Conservation (phyloP, 768 basidiomycete species). For the Chalciporus sphaerocephalus region DNA sequence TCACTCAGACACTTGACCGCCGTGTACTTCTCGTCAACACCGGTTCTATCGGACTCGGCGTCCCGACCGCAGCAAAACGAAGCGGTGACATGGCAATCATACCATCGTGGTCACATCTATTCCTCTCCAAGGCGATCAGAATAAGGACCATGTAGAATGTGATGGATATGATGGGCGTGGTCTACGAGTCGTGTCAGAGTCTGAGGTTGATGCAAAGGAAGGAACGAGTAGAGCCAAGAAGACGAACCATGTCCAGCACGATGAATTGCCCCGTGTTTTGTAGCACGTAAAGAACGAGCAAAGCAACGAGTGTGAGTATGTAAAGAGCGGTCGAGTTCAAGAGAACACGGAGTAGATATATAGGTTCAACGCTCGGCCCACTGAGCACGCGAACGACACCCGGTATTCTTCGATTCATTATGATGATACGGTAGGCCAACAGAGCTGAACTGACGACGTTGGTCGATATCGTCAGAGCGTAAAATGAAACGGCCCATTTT, state of each 20-base stretch:
- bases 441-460: slow-evolving; percentile 22
- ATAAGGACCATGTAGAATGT: slow-evolving; percentile 16
- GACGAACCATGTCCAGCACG: slow-evolving; percentile 21
- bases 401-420: not conserved
- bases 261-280: slow-evolving; percentile 7
- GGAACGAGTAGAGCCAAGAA: not conserved
- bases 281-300: slow-evolving; percentile 11
- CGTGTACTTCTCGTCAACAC: not conserved
- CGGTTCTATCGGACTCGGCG: slow-evolving; percentile 5
- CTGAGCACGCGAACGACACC: slow-evolving; percentile 12
- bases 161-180: slow-evolving; percentile 21
- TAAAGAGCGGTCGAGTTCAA: slow-evolving; percentile 16
- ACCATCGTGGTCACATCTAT: not conserved
- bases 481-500: slow-evolving; percentile 16
- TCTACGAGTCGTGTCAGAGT: slow-evolving; percentile 4
- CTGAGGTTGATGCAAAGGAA: too few species aligned
- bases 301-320: slow-evolving; percentile 9
- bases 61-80: slow-evolving; percentile 10
- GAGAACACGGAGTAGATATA: slow-evolving; percentile 14
- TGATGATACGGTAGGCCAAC: slow-evolving; percentile 19
- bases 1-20: slow-evolving; percentile 15
- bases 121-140: slow-evolving; percentile 17
- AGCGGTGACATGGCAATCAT: slow-evolving; percentile 9
- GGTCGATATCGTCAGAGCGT: slow-evolving; percentile 17
- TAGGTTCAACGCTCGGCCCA: slow-evolving; percentile 3